Evolutionary conservation across 352 stramenopile genomes (phyloP), one percentile per base, ranked within the genome.

Genomic region (Globisporangium rhizosaccharum): DNA sequence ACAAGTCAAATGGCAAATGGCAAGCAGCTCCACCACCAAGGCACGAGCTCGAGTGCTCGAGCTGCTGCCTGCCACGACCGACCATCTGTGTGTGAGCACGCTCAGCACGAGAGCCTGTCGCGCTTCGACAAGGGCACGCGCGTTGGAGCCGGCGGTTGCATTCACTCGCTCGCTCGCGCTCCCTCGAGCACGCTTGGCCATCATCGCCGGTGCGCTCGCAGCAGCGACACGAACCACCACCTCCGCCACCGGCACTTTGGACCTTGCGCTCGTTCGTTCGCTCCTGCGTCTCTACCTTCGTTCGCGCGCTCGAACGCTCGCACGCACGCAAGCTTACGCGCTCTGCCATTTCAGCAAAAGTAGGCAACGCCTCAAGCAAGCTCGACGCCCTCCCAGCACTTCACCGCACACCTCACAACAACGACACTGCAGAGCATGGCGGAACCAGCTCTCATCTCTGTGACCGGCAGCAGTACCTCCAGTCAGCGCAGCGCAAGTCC

Each of bases 391-490:
- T 39, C 33, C 33, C 33, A 39, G 44, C 44, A 4, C 44, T 8
- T 28, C 44, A 20, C 5, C 41, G 1, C 41, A 18, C 41, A 47
- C 41, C 1, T n/a, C 18, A 9, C 41, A 1, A 18, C 41, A 2
- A 47, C 15, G 1, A 18, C n/a, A 50, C 9, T 33, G 28, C 11
- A 42, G 10, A 39, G 20, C 33, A 65, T 65, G 59, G 20, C 52
- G 2, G 36, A 48, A 36, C 49, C 30, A 28, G 14, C 44, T 17
- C 17, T 51, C 7, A 10, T 61, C 6, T 65, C 59, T 20, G 53
- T 65, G 36, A 65, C 59, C 36, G 50, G 41, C 28, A 55, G 51
- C 44, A 33, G 20, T 49, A 44, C 49, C 33, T 49, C 23, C 25
- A 47, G 39, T 52, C 42, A 30, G 28, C 46, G 37, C 25, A 48